Evolutionary conservation across 306 rosid species (phyloP).

Genomic region (Betula pendula): DNA sequence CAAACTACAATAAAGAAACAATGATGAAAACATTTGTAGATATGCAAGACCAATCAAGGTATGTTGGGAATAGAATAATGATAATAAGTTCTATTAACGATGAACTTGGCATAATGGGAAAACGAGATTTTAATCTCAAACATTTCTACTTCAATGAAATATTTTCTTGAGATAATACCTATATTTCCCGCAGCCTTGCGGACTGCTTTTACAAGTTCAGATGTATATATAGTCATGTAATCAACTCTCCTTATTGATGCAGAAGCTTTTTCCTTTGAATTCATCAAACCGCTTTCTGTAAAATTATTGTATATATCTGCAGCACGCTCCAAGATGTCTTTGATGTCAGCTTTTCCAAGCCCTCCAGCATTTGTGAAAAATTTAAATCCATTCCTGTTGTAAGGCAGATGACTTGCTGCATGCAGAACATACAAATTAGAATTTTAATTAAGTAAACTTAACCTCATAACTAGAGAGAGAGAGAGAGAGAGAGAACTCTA

Average conservation of each 20-base stretch:
- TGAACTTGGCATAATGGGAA: conserved; percentile 15
- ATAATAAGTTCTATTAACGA: conserved; percentile 5
- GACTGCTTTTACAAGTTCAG: conserved; percentile 84
- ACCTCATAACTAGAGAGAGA: background rate
- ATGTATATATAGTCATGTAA: conserved; percentile 80
- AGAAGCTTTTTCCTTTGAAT: conserved; percentile 55
- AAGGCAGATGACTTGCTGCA: conserved; percentile 97
- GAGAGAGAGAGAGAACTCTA: background rate
- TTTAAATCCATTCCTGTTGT: conserved; percentile 92
- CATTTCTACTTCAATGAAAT: conserved; percentile 23
- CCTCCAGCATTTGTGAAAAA: conserved; percentile 92
- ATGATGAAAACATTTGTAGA: background rate
- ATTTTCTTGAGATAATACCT: conserved; percentile 50
- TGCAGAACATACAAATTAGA: conserved; percentile 22
- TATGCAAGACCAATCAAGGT: background rate
- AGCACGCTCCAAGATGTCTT: conserved; percentile 84
- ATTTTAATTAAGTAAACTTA: background rate
- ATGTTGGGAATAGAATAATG: background rate
- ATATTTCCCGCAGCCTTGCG: conserved; percentile 84
- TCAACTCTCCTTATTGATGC: conserved; percentile 58
- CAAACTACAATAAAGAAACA: background rate
- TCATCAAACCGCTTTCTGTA: conserved; percentile 47
- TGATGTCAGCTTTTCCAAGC: conserved; percentile 91
- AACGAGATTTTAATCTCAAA: conserved; percentile 16
- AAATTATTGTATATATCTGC: conserved; percentile 67